phyloP scores from a whole-genome alignment of 257 asterid species.

The Nicotiana obtusifolia region DNA sequence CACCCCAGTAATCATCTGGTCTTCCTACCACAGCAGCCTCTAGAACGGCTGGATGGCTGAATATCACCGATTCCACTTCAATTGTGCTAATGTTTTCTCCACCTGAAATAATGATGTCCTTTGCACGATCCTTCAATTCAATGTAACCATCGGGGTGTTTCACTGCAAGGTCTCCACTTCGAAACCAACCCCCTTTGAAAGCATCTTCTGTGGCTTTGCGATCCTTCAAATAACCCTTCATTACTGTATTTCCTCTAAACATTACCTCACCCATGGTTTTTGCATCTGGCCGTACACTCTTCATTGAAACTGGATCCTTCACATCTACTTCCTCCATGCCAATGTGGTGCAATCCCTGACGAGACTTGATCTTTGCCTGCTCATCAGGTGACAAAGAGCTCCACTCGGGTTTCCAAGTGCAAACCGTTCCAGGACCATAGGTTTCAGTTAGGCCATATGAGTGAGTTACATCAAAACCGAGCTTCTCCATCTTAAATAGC shows the following conservation, averaged over 20 bases:
- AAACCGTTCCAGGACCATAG: background rate
- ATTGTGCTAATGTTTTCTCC: conserved; percentile 4
- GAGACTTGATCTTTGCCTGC: conserved; percentile 10
- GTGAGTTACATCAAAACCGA: conserved; percentile 7
- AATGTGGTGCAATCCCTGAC: conserved; percentile 4
- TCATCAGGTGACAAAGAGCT: background rate
- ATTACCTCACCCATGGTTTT: conserved; percentile 9
- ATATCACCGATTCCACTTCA: background rate
- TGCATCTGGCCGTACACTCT: background rate
- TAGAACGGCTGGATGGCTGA: background rate
- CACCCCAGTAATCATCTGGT: background rate
- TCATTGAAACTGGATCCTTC: background rate
- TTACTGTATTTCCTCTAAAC: conserved; percentile 5
- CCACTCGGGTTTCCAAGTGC: conserved; percentile 16
- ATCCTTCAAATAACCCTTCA: conserved; percentile 11
- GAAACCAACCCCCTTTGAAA: conserved; percentile 9
- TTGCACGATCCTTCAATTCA: conserved; percentile 14
- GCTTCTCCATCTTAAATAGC: background rate
- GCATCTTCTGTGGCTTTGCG: background rate
- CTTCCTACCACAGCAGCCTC: background rate
- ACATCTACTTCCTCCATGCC: conserved; percentile 10
- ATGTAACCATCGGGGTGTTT: conserved; percentile 8
- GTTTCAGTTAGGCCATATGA: conserved; percentile 13
- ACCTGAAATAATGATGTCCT: conserved; percentile 10
- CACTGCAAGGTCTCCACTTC: conserved; percentile 4